These are phyloP conservation scores for Clathrospora elynae DNA, from an alignment of 2,329 filamentous ascomycete genomes.

Conservation along the genomic window DNA sequence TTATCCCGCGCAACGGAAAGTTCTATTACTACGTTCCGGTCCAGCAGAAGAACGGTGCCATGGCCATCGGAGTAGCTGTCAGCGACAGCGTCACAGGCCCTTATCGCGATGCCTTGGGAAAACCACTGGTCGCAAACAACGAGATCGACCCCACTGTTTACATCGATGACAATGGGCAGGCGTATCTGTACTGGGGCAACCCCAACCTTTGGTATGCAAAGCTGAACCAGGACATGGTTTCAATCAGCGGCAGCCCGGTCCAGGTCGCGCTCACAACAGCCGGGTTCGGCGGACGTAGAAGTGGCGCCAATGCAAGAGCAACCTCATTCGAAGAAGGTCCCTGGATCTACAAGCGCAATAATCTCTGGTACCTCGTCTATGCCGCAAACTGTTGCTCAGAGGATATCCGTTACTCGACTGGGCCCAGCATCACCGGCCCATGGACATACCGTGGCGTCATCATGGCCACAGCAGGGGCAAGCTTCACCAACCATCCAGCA, in stretches of 20 bases:
- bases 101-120: conserved; percentile 21
- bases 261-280: conserved; percentile 18
- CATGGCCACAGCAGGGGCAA: conserved; percentile 20
- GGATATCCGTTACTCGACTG: conserved; percentile 25
- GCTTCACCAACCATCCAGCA: conserved; percentile 25
- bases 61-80: conserved; percentile 23
- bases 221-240: conserved; percentile 23
- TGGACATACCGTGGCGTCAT: conserved; percentile 25
- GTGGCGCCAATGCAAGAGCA: conserved; percentile 9
- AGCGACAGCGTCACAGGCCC: conserved; percentile 19
- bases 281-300: conserved; percentile 16
- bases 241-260: conserved; percentile 13
- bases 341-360: conserved; percentile 23
- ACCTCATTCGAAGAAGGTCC: conserved; percentile 22
- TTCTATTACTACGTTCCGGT: conserved; percentile 27
- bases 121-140: conserved; percentile 21
- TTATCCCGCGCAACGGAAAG: conserved; percentile 21
- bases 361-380: conserved; percentile 22
- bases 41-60: conserved; percentile 12
- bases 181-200: conserved; percentile 26
- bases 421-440: conserved; percentile 20
- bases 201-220: conserved; percentile 21
- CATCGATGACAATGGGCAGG: conserved; percentile 24
- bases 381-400: conserved; percentile 25
- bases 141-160: conserved; percentile 25